phyloP scores from a whole-genome alignment of 768 basidiomycete genomes.

The Boletus subcaerulescens region DNA sequence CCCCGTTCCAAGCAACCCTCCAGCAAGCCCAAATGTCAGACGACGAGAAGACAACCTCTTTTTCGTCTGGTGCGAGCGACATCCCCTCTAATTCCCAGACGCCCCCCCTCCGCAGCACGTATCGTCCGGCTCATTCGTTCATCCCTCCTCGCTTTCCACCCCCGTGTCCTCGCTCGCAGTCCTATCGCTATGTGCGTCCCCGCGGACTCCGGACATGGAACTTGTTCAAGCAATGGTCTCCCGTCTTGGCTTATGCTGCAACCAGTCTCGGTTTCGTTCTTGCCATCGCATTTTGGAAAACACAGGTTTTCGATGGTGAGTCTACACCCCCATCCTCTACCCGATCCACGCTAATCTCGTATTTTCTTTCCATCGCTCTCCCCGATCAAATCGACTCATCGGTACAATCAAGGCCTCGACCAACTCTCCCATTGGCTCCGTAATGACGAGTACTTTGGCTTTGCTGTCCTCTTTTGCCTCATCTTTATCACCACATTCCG shows the following conservation, averaged over 20 bases:
- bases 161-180: constrained; percentile 17
- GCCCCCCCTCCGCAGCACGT: constrained; percentile 13
- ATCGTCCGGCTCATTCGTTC: constrained; percentile 18
- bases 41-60: constrained; percentile 18
- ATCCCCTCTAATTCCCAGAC: constrained; percentile 16
- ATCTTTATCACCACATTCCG: constrained; percentile 88
- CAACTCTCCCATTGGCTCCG: constrained; percentile 75
- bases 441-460: constrained; percentile 67
- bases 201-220: constrained; percentile 53
- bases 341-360: constrained; percentile 1
- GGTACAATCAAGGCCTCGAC: constrained; percentile 62
- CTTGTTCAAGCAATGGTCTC: constrained; percentile 71
- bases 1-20: background rate
- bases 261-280: constrained; percentile 76
- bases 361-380: background rate
- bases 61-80: constrained; percentile 12
- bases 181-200: constrained; percentile 41
- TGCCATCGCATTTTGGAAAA: constrained; percentile 81
- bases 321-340: constrained; percentile 5
- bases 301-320: constrained; percentile 79
- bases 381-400: background rate
- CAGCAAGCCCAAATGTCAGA: constrained; percentile 15
- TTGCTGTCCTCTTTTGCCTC: constrained; percentile 74
- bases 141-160: constrained; percentile 19
- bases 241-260: constrained; percentile 70